Conservation (phyloP, 2,329 filamentous ascomycete species). For the Aspergillus brunneoviolaceus region DNA sequence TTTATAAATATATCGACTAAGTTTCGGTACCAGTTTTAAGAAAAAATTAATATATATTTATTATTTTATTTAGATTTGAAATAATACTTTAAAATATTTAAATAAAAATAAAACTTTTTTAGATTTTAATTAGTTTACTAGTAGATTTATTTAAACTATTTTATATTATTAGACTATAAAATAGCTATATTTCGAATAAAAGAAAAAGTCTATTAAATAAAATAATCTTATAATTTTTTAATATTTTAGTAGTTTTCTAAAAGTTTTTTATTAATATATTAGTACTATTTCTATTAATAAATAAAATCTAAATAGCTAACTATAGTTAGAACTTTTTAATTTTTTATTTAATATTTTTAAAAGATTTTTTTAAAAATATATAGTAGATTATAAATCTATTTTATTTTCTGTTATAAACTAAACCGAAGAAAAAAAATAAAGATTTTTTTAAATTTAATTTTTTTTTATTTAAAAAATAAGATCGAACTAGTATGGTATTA, state of each 20-base stretch:
- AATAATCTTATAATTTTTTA: not conserved
- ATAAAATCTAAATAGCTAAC: too few relatives aligned
- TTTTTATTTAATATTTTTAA: not conserved
- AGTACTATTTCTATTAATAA: not conserved
- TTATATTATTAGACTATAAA: too few relatives aligned
- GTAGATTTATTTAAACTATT: too few relatives aligned
- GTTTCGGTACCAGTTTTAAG: too few relatives aligned
- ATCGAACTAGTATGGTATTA: not conserved
- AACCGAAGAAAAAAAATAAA: constrained; percentile 3
- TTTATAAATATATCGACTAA: too few relatives aligned
- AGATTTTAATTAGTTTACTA: too few relatives aligned
- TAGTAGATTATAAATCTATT: constrained; percentile 4
- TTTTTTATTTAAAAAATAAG: not conserved
- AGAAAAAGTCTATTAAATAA: too few relatives aligned
- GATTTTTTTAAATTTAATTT: constrained; percentile 9
- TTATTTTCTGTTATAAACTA: constrained; percentile 3
- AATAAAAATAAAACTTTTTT: too few relatives aligned
- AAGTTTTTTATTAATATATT: not conserved
- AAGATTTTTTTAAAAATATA: not conserved
- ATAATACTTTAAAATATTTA: too few relatives aligned
- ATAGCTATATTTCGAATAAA: too few relatives aligned
- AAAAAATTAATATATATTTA: too few relatives aligned
- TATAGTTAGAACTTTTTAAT: constrained; percentile 2
- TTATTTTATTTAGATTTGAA: too few relatives aligned
- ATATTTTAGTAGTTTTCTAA: not conserved